A percentile compares a stretch with the other conserved stretches of the same genome.
Conservation (phyloP, 495 filamentous ascomycete species). For the Aspergillus wentii region DNA sequence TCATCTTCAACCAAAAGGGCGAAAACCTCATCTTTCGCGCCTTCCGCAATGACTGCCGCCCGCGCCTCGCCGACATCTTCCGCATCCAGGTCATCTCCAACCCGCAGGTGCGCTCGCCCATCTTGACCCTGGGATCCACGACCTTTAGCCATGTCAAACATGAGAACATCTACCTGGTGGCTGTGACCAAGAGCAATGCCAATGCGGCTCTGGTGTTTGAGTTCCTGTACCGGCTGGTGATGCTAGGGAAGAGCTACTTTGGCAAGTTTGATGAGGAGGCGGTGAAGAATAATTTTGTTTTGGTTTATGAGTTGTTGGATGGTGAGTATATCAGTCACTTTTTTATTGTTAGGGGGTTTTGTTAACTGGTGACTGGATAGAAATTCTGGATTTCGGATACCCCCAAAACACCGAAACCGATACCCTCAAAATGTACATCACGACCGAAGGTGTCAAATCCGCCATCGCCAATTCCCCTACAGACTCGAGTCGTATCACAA, state of each 20-base stretch:
- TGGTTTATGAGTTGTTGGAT: constrained; percentile 97
- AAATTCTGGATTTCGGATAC: constrained; percentile 99
- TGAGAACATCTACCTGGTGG: constrained; percentile 98
- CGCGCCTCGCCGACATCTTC: constrained; percentile 96
- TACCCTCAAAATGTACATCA: constrained; percentile 99
- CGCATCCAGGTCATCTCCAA: constrained; percentile 99
- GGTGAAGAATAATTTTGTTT: constrained; percentile 99
- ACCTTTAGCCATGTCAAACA: constrained; percentile 99
- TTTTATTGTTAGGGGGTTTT: not conserved
- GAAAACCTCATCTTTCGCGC: constrained; percentile 99
- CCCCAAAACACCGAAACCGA: constrained; percentile 99
- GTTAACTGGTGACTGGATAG: constrained; percentile 37
- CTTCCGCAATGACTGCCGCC: constrained; percentile 95
- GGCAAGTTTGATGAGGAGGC: constrained; percentile 99
- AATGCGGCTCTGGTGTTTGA: constrained; percentile 98
- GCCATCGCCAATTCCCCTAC: constrained; percentile 65
- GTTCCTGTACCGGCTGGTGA: constrained; percentile 89
- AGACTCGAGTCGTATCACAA: constrained; percentile 94
- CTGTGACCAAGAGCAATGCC: constrained; percentile 98
- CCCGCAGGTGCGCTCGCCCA: constrained; percentile 93
- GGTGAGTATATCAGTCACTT: constrained; percentile 31
- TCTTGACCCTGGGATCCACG: constrained; percentile 93
- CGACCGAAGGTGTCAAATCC: constrained; percentile 96
- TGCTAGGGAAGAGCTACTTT: constrained; percentile 92
- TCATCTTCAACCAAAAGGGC: constrained; percentile 99